A percentile compares a stretch with the other conserved stretches of the same genome.
Evolutionary conservation across 1,284 basidiomycete species (phyloP).

Genomic region (Puccinia polysora): DNA sequence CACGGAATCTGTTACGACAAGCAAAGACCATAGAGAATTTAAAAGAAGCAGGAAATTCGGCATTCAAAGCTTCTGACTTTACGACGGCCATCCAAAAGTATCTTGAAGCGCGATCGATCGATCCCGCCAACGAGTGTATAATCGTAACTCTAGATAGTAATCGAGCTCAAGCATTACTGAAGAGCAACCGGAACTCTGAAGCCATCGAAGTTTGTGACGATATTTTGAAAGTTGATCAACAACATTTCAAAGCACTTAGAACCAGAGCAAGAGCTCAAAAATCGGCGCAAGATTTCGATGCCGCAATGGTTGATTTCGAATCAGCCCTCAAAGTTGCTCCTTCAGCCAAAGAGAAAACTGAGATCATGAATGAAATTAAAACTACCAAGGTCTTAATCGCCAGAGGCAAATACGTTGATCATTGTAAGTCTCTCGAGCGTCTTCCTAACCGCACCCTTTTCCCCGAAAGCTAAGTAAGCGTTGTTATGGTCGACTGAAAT

Average conservation of each 20-base stretch:
- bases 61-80: constrained; percentile 66
- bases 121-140: constrained; percentile 12
- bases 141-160: constrained; percentile 17
- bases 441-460: not conserved
- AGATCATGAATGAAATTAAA: constrained; percentile 17
- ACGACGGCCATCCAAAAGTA: constrained; percentile 67
- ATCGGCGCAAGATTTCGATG: not conserved
- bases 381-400: constrained; percentile 14
- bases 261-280: constrained; percentile 27
- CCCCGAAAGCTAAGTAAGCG: not conserved
- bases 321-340: constrained; percentile 13
- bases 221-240: constrained; percentile 24
- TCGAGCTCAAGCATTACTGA: constrained; percentile 26
- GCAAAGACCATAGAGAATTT: constrained; percentile 71
- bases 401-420: constrained; percentile 22
- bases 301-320: constrained; percentile 22
- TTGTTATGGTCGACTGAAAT: not conserved
- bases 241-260: constrained; percentile 31
- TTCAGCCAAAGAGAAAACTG: constrained; percentile 21
- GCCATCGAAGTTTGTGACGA: constrained; percentile 13
- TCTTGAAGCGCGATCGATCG: constrained; percentile 57
- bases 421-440: constrained; percentile 1
- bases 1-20: constrained; percentile 67
- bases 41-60: constrained; percentile 76
- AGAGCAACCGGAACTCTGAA: not conserved